Evolutionary conservation across 768 basidiomycete genomes (phyloP).

Genomic region (Leccinum subgranulosum): DNA sequence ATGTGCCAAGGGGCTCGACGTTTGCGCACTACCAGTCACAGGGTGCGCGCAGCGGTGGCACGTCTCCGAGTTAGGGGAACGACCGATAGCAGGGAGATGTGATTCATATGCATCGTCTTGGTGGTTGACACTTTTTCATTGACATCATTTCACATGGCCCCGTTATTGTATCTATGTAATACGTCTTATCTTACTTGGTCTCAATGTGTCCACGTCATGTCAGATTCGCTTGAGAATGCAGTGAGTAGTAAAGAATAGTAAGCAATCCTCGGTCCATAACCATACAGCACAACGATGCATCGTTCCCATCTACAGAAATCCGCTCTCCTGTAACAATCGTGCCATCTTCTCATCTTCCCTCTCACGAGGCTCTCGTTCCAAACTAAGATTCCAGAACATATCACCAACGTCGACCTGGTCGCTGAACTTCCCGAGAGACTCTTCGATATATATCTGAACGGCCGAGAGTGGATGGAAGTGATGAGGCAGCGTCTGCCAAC

Average conservation of each 20-base stretch:
- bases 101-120: neutral
- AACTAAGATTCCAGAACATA: constrained; percentile 79
- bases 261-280: constrained; percentile 15
- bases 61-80: neutral
- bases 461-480: constrained; percentile 69
- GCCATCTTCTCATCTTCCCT: constrained; percentile 98
- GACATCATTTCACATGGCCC: neutral
- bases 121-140: neutral
- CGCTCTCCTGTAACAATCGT: constrained; percentile 80
- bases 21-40: constrained; percentile 13
- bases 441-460: constrained; percentile 75
- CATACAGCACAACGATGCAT: constrained; percentile 20
- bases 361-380: constrained; percentile 90
- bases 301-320: constrained; percentile 56
- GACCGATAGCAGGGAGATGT: neutral
- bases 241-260: constrained; percentile 6
- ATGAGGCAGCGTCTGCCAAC: constrained; percentile 90
- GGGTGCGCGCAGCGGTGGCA: neutral
- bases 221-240: constrained; percentile 1
- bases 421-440: constrained; percentile 67
- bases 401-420: constrained; percentile 70
- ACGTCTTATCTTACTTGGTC: neutral
- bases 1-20: constrained; percentile 6
- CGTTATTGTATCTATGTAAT: neutral
- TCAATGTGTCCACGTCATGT: neutral